phyloP scores from a whole-genome alignment of 2,329 filamentous ascomycete species.

The Claviceps fusiformis region DNA sequence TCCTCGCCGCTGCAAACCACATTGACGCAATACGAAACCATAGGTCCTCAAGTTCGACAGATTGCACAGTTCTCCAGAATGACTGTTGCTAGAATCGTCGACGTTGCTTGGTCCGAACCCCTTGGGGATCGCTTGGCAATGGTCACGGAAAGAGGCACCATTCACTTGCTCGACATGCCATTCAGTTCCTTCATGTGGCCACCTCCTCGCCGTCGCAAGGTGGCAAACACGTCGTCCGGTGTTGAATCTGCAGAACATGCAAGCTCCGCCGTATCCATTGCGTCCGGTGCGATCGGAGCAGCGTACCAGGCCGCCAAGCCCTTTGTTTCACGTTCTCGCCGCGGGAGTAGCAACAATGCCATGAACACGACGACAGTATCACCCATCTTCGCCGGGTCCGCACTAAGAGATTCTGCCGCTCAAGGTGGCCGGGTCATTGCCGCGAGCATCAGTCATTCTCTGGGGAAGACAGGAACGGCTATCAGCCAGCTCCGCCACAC shows the following conservation, averaged over 20 bases:
- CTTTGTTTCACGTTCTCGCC: conserved; percentile 40
- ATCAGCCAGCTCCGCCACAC: conserved; percentile 61
- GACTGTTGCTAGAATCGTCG: conserved; percentile 81
- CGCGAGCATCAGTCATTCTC: conserved; percentile 59
- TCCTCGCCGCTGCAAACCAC: conserved; percentile 44
- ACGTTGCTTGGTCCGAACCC: conserved; percentile 75
- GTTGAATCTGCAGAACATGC: conserved; percentile 34
- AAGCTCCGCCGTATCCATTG: conserved; percentile 49
- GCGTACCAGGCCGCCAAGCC: conserved; percentile 56
- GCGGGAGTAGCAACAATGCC: conserved; percentile 26
- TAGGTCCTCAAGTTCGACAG: conserved; percentile 57
- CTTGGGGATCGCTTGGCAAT: conserved; percentile 74
- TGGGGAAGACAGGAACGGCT: conserved; percentile 57
- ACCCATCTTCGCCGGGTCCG: conserved; percentile 22
- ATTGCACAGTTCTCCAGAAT: conserved; percentile 80
- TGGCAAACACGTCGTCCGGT: conserved; percentile 25
- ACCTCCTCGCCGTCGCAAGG: conserved; percentile 45
- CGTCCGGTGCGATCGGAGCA: conserved; percentile 56
- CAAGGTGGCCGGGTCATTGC: conserved; percentile 61
- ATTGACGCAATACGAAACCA: conserved; percentile 27
- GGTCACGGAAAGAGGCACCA: conserved; percentile 87
- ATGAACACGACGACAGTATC: conserved; percentile 6
- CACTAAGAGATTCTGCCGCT: conserved; percentile 46
- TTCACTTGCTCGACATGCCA: conserved; percentile 83
- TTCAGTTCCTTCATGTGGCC: conserved; percentile 78